Conservation (phyloP, 345 rosid species). For the Pseudoturritis turrita region DNA sequence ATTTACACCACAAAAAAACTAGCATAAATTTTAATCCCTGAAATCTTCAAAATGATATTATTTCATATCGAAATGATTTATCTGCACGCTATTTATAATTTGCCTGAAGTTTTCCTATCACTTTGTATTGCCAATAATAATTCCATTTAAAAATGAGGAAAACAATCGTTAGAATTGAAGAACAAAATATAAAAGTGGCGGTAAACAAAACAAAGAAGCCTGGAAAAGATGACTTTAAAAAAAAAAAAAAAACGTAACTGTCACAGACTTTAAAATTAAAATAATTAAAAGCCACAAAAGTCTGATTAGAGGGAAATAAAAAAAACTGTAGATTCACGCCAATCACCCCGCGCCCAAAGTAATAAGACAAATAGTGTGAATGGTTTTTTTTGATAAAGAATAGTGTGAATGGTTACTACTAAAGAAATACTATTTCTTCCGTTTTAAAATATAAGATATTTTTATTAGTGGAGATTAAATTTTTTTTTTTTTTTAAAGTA, state of each 20-base stretch:
- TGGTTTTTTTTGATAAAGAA: too few species aligned
- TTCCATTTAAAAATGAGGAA: not conserved
- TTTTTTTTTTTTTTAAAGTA: too few species aligned
- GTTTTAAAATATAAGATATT: too few species aligned
- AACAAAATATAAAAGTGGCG: not conserved
- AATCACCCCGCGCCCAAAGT: not conserved
- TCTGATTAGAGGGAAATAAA: not conserved
- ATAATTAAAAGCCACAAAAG: not conserved
- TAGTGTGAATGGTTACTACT: too few species aligned
- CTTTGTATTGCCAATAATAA: not conserved
- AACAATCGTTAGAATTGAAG: not conserved
- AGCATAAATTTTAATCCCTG: not conserved
- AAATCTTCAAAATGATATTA: not conserved
- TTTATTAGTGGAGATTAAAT: too few species aligned
- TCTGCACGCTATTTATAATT: not conserved
- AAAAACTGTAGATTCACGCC: not conserved
- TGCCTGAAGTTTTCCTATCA: not conserved
- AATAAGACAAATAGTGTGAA: not conserved
- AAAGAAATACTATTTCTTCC: too few species aligned
- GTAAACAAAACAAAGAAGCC: not conserved
- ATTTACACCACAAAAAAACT: not conserved
- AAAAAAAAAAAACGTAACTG: not conserved
- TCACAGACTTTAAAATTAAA: not conserved
- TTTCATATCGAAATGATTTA: not conserved
- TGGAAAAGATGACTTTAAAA: not conserved